Evolutionary conservation across 495 filamentous ascomycete genomes (phyloP).

Genomic region (Penicillium angulare): DNA sequence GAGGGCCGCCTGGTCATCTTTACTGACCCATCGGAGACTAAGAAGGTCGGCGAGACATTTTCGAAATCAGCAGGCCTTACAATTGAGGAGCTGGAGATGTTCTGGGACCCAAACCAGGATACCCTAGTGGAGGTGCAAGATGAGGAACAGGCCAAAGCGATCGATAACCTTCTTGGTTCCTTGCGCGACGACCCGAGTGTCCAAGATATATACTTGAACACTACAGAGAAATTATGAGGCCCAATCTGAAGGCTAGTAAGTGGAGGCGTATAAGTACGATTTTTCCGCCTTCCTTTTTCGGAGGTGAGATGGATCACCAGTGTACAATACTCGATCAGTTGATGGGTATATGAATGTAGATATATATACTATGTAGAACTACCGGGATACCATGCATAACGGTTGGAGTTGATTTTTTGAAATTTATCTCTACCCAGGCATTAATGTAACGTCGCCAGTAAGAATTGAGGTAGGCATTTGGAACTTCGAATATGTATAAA

Average conservation of each 20-base stretch:
- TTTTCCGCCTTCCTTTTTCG: too few relatives aligned
- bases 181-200: slow-evolving; percentile 62
- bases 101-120: slow-evolving; percentile 83
- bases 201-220: slow-evolving; percentile 68
- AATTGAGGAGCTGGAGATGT: slow-evolving; percentile 69
- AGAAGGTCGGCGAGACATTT: slow-evolving; percentile 60
- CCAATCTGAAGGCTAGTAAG: too few relatives aligned
- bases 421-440: too few relatives aligned
- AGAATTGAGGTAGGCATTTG: too few relatives aligned
- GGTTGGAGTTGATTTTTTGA: too few relatives aligned
- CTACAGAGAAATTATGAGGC: slow-evolving; percentile 30
- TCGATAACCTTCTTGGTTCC: slow-evolving; percentile 40
- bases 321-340: too few relatives aligned
- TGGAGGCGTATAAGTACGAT: too few relatives aligned
- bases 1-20: slow-evolving; percentile 69
- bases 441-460: too few relatives aligned
- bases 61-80: slow-evolving; percentile 57
- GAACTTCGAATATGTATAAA: not conserved
- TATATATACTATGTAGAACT: too few relatives aligned
- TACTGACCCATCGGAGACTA: slow-evolving; percentile 70
- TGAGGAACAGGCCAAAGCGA: slow-evolving; percentile 50
- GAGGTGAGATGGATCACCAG: too few relatives aligned
- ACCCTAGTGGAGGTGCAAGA: slow-evolving; percentile 59
- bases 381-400: too few relatives aligned
- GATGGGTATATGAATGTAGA: too few relatives aligned